Conservation (phyloP, 1,284 basidiomycete genomes). For the Ganoderma lingzhi region DNA sequence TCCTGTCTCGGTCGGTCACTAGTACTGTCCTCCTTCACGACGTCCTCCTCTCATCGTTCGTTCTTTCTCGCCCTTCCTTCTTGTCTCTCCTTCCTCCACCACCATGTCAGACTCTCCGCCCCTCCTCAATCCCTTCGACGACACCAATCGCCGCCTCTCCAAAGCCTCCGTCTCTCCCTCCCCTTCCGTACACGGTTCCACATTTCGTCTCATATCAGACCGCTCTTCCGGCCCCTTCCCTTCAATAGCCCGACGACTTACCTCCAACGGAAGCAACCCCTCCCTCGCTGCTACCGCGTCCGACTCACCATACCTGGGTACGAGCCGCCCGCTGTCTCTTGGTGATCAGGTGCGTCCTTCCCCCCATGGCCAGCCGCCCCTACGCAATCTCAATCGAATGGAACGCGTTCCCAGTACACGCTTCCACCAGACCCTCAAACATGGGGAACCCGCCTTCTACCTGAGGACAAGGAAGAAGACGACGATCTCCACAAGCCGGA, state of each 20-base stretch:
- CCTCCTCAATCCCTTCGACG: constrained; percentile 15
- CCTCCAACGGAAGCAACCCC: constrained; percentile 30
- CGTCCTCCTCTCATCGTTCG: constrained; percentile 6
- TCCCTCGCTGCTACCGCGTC: constrained; percentile 36
- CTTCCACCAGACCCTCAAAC: constrained; percentile 41
- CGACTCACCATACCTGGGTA: constrained; percentile 41
- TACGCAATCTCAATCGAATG: constrained; percentile 4
- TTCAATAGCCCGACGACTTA: constrained; percentile 33
- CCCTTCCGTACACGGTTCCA: constrained; percentile 12
- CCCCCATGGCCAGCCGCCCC: not conserved
- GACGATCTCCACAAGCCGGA: constrained; percentile 46
- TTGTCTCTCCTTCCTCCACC: constrained; percentile 14
- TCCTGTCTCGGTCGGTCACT: not conserved
- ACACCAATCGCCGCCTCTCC: constrained; percentile 21
- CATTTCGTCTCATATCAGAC: constrained; percentile 15
- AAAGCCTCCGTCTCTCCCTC: constrained; percentile 25
- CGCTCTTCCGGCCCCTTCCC: constrained; percentile 23
- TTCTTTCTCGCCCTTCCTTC: constrained; percentile 11
- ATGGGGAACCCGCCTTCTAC: constrained; percentile 42
- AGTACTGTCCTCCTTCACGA: constrained; percentile 4
- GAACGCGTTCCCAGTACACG: constrained; percentile 33
- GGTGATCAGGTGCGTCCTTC: constrained; percentile 36
- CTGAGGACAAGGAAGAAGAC: constrained; percentile 44
- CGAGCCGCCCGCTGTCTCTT: constrained; percentile 40
- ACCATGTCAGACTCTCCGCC: constrained; percentile 17